These are phyloP conservation scores for Cantharellus cinnabarinus DNA, from an alignment of 768 basidiomycete species.

Conservation along the genomic window DNA sequence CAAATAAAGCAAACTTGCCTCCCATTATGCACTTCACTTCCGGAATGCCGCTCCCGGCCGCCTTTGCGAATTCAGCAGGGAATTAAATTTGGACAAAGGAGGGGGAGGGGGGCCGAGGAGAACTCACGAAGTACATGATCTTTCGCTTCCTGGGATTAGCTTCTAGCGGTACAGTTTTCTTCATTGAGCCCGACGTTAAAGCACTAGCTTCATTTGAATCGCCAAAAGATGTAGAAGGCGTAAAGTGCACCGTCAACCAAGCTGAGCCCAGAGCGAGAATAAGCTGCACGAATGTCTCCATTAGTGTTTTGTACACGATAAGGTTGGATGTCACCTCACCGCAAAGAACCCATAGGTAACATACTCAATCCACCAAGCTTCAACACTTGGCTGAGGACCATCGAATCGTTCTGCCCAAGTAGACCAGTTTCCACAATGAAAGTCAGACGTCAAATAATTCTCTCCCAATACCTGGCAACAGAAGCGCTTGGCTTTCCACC, in stretches of 20 bases:
- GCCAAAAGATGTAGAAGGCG: conserved; percentile 70
- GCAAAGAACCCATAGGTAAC: conserved; percentile 53
- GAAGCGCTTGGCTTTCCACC: conserved; percentile 60
- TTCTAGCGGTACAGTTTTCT: conserved; percentile 4
- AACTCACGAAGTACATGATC: conserved; percentile 64
- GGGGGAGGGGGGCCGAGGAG: not conserved
- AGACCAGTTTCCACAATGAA: conserved; percentile 44
- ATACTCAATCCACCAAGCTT: conserved; percentile 38
- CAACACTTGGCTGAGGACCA: conserved; percentile 15
- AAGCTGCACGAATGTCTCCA: conserved; percentile 27
- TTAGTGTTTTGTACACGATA: not conserved
- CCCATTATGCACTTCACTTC: conserved; percentile 92
- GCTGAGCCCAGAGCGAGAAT: conserved; percentile 50
- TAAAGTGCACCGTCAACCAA: conserved; percentile 67
- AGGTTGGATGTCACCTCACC: conserved; percentile 27
- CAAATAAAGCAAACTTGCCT: conserved; percentile 23
- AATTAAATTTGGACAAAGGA: not conserved
- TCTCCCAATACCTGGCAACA: conserved; percentile 39
- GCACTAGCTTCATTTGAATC: conserved; percentile 18
- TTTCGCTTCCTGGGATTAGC: conserved; percentile 24
- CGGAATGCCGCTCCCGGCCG: conserved; percentile 89
- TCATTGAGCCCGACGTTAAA: too few relatives aligned
- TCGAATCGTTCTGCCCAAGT: conserved; percentile 48
- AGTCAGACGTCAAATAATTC: not conserved
- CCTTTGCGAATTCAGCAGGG: conserved; percentile 22